Conservation (phyloP, 1,284 basidiomycete genomes). For the Marasmius sp. region DNA sequence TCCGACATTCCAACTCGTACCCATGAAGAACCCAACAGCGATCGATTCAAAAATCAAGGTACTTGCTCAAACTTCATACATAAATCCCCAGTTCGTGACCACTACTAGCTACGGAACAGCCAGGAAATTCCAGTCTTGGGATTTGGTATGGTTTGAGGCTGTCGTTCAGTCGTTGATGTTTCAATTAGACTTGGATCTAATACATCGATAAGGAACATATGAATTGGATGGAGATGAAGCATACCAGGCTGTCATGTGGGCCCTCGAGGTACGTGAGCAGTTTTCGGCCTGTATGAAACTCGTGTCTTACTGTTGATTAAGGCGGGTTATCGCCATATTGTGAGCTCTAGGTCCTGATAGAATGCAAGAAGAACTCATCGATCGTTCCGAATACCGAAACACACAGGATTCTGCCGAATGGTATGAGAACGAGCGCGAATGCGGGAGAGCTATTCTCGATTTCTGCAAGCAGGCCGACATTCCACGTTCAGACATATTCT, state of each 20-base stretch:
- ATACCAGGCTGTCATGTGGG: conserved; percentile 57
- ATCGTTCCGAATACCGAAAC: conserved; percentile 9
- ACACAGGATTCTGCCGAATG: conserved; percentile 56
- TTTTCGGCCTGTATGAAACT: conserved; percentile 10
- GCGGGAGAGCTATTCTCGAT: conserved; percentile 59
- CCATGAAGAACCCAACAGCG: background rate
- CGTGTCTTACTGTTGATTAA: conserved; percentile 19
- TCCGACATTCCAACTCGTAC: background rate
- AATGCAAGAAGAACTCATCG: conserved; percentile 13
- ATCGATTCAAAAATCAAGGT: background rate
- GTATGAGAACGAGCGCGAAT: conserved; percentile 71
- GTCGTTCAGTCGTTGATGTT: conserved; percentile 7
- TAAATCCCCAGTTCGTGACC: background rate
- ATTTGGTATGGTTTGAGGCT: conserved; percentile 44
- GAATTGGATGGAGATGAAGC: conserved; percentile 61
- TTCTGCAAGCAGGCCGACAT: conserved; percentile 47
- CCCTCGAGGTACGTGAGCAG: conserved; percentile 51
- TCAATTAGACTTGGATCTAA: conserved; percentile 1
- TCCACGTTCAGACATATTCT: conserved; percentile 60
- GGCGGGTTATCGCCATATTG: conserved; percentile 69
- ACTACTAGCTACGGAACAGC: conserved; percentile 55
- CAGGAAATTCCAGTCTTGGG: conserved; percentile 64
- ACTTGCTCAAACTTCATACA: background rate
- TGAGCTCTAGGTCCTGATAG: conserved; percentile 32
- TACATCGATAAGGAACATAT: conserved; percentile 51